Base-by-base conservation (phyloP, 2,329 filamentous ascomycete species). In the Paracamarosporium sp. region DNA sequence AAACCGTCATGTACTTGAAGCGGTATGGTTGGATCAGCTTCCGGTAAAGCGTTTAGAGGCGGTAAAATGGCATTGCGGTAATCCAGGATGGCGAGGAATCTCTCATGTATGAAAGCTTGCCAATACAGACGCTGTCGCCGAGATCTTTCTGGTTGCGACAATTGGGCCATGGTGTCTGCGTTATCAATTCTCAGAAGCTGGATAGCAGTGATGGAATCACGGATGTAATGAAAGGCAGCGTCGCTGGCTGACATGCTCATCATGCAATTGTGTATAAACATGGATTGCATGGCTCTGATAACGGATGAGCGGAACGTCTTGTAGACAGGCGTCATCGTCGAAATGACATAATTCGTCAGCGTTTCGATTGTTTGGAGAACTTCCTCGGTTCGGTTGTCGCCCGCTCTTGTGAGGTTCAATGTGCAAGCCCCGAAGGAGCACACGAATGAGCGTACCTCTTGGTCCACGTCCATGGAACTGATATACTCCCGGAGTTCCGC, bases 91-190 rank as follows among this genome's bases (percentile, higher is more conserved):
- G 81, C 81, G n/a, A 83, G 65, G 64, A 86, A 86, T 15, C 85
- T 80, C 65, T 86, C 84, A 57, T 86, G 83, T 30, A 86, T 83
- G 62, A 82, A 86, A 12, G 79, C 79, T 60, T 84, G 79, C 83
- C 84, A 86, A 66, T 86, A 85, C 1, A 85, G 68, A 3, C 84
- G 76, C 59, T 84, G 82, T 47, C 80, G 68, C 47, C 76, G 72
- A 24, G 79, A 76, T 24, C 77, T 69, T 51, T 82, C 79, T 2
- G 76, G 63, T 3, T 66, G 64, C 5, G 69, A 59, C 1, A 82
- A 58, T 0, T 59, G 62, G 5, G 60, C 60, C 56, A 77, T 71
- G 6, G 67, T 60, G 4, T 77, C 70, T n/a, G 74, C 68, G 38
- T 79, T 76, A 55, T 81, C 77, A 17, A 82, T 75, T 11, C 79